Evolutionary conservation across 176 grass and related monocot species (phyloP), one percentile per base, ranked within the genome.

Genomic region (Elaeis guineensis): DNA sequence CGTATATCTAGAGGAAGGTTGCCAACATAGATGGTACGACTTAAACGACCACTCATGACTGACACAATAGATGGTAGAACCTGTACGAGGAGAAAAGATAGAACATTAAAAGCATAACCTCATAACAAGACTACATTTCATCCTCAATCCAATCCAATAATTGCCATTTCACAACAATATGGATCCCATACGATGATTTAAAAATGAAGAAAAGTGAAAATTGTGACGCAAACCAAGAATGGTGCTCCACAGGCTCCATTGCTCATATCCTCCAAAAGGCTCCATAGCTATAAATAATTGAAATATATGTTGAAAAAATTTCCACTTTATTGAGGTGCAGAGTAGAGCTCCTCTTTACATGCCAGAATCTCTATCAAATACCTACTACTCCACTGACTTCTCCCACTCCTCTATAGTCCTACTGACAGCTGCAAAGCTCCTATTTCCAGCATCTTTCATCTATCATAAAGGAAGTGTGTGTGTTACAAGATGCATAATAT

Each of bases 231-330:
- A 69, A 69, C 66, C 66, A 69, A 57, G 35, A 69, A 69, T 57
- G 52, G 53, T 69, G 66, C 30, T 69, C 66, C 66, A 56, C 66
- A 69, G 56, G 66, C 66, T 69, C 66, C 66, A 69, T 69, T 69
- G 66, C 66, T 20, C 66, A 69, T 32, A 30, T 54, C 28, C 54
- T 69, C 66, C 66, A 69, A 55, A 69, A 56, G 25, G 66, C 66
- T 69, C 66, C 66, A 69, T 29, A 69, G 66, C 52, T 55, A 57
- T 57, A 69, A 69, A 39, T 54, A 69, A 69, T 69, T 30, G 28
- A 56, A 69, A 21, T 69, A 69, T 55, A 69, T 57, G 52, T 57
- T 57, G 52, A 54, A 44, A 22, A 69, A 69, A 69, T 17, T n/a
- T 69, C 66, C 53, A 69, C 66, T 56, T 57, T 69, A 57, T 44